Conservation (phyloP, 2,329 filamentous ascomycete genomes). For the Emergomyces orientalis region DNA sequence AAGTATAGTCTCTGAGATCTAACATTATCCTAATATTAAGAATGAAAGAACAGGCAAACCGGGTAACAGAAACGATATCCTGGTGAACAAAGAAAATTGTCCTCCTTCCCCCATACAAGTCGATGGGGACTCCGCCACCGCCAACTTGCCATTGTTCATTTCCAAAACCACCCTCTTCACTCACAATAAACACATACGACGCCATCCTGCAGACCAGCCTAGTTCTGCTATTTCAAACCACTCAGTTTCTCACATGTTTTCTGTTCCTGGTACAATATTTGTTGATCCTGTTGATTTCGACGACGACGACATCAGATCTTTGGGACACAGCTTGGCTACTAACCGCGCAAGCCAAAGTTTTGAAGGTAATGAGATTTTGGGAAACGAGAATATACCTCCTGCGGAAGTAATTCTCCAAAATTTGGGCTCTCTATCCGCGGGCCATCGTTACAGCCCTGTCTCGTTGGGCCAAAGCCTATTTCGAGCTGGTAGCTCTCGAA, state of each 20-base stretch:
- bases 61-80: neutral
- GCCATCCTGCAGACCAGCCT: neutral
- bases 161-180: neutral
- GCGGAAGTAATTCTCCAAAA: neutral
- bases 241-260: neutral
- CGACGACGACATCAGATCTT: neutral
- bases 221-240: neutral
- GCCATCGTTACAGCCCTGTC: neutral
- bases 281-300: conserved; percentile 8
- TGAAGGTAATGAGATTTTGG: neutral
- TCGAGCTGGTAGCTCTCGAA: neutral
- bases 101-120: neutral
- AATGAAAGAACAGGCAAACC: conserved; percentile 3
- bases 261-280: conserved; percentile 1
- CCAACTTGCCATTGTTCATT: neutral
- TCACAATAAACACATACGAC: neutral
- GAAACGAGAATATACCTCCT: neutral
- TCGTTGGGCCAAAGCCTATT: neutral
- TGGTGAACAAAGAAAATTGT: neutral
- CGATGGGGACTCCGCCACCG: neutral
- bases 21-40: neutral
- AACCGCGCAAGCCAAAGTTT: neutral
- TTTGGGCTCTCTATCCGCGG: neutral
- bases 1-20: neutral
- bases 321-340: neutral